Percentiles rank a stretch among this genome's conserved stretches.
Evolutionary conservation across 208 protist genomes (phyloP).

Genomic region (Tetramitus jugosus): DNA sequence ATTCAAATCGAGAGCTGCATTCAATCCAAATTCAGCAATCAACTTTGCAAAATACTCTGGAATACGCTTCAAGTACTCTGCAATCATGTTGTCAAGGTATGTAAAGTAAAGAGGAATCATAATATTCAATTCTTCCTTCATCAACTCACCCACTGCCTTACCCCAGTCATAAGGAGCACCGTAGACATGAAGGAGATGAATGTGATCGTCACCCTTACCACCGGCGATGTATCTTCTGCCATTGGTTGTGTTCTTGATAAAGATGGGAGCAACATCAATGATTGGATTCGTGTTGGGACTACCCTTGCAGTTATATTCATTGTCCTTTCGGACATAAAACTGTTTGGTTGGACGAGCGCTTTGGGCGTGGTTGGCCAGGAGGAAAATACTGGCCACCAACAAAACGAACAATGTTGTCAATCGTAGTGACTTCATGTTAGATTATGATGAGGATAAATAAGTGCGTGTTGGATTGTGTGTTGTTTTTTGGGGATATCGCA

Average conservation of each 20-base stretch:
- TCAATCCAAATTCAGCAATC: constrained; percentile 27
- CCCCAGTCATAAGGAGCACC: constrained; percentile 29
- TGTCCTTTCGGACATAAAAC: neutral
- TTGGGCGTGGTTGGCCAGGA: too few relatives aligned
- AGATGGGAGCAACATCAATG: constrained; percentile 10
- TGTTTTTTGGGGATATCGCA: too few relatives aligned
- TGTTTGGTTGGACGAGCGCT: neutral
- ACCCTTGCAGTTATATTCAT: constrained; percentile 4
- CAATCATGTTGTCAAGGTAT: constrained; percentile 26
- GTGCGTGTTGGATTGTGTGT: too few relatives aligned
- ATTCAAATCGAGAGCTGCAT: constrained; percentile 36
- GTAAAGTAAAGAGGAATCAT: constrained; percentile 22
- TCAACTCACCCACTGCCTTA: constrained; percentile 29
- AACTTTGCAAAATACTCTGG: neutral
- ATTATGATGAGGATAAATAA: too few relatives aligned
- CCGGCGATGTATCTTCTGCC: constrained; percentile 35
- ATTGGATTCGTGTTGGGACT: constrained; percentile 25
- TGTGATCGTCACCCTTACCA: constrained; percentile 18
- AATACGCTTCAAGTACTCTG: neutral
- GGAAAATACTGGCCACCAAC: too few relatives aligned
- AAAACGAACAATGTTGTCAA: too few relatives aligned
- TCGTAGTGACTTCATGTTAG: too few relatives aligned
- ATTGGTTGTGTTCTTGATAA: constrained; percentile 30
- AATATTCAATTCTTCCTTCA: constrained; percentile 26
- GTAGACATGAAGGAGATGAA: constrained; percentile 35